These are phyloP conservation scores for Tetrapisispora taiwanensis DNA, from an alignment of 805 yeast genomes.

Conservation along the genomic window DNA sequence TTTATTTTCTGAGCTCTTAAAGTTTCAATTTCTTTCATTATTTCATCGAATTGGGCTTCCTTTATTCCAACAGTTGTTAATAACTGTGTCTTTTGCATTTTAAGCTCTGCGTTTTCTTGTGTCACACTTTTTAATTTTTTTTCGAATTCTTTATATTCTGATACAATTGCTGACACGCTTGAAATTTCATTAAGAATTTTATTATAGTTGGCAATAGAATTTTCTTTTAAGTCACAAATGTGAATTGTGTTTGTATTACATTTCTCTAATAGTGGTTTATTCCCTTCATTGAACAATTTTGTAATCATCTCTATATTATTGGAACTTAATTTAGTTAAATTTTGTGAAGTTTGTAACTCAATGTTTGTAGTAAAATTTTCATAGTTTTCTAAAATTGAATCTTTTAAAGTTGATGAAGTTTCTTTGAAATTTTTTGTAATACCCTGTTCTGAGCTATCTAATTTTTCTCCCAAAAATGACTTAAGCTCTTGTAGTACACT, in stretches of 20 bases:
- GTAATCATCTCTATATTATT: not conserved
- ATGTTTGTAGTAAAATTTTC: not conserved
- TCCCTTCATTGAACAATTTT: not conserved
- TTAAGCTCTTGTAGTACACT: not conserved
- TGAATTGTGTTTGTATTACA: no score
- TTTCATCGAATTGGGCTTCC: constrained; percentile 21
- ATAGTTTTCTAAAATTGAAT: not conserved
- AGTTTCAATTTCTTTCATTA: constrained; percentile 4
- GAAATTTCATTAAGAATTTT: not conserved
- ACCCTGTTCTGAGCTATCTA: not conserved
- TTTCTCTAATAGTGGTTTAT: not conserved
- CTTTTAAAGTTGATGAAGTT: not conserved
- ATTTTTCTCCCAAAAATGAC: not conserved
- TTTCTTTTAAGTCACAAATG: not conserved
- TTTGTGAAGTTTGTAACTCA: not conserved
- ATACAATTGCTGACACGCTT: constrained; percentile 8
- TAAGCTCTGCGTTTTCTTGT: constrained; percentile 13
- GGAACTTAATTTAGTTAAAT: not conserved
- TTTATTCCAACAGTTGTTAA: constrained; percentile 17
- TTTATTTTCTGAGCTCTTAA: constrained; percentile 8
- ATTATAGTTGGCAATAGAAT: not conserved
- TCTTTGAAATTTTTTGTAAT: not conserved
- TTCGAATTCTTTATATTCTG: constrained; percentile 10
- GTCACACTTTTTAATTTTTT: constrained; percentile 11
- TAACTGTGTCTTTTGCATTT: constrained; percentile 19